phyloP scores from a whole-genome alignment of 805 yeast species.

The Tetrapisispora pingtungensis region DNA sequence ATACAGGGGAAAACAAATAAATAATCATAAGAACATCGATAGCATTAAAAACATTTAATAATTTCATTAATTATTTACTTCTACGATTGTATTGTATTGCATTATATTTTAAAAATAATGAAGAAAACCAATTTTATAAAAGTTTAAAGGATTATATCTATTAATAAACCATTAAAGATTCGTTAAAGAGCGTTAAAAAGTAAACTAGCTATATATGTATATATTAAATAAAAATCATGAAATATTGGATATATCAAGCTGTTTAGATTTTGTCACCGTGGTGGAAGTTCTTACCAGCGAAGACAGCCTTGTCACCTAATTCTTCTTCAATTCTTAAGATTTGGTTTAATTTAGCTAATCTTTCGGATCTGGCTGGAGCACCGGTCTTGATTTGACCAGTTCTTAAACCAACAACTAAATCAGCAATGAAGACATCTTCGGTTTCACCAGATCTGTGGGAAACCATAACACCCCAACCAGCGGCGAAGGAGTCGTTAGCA shows the following conservation, averaged over 20 bases:
- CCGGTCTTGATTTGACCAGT: slow-evolving; percentile 99
- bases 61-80: too few species aligned
- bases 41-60: too few species aligned
- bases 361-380: slow-evolving; percentile 99
- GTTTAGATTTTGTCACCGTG: slow-evolving; percentile 32
- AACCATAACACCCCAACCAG: slow-evolving; percentile 99
- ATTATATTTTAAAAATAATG: not conserved
- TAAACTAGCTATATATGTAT: slow-evolving; percentile 6
- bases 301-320: slow-evolving; percentile 94
- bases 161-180: slow-evolving; percentile 12
- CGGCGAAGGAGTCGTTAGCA: slow-evolving; percentile 88
- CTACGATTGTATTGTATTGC: too few species aligned
- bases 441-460: slow-evolving; percentile 99
- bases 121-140: not conserved
- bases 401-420: slow-evolving; percentile 95
- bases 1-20: too few species aligned
- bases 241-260: slow-evolving; percentile 4
- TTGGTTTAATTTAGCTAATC: slow-evolving; percentile 98
- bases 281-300: slow-evolving; percentile 91
- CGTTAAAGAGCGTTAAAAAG: slow-evolving; percentile 5
- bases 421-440: slow-evolving; percentile 97
- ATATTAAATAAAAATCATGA: slow-evolving; percentile 4
- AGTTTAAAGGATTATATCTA: slow-evolving; percentile 10
- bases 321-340: slow-evolving; percentile 97
- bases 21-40: too few species aligned